These are phyloP conservation scores for Eimeria necatrix DNA, from an alignment of 169 alveolate species.

Conservation along the genomic window DNA sequence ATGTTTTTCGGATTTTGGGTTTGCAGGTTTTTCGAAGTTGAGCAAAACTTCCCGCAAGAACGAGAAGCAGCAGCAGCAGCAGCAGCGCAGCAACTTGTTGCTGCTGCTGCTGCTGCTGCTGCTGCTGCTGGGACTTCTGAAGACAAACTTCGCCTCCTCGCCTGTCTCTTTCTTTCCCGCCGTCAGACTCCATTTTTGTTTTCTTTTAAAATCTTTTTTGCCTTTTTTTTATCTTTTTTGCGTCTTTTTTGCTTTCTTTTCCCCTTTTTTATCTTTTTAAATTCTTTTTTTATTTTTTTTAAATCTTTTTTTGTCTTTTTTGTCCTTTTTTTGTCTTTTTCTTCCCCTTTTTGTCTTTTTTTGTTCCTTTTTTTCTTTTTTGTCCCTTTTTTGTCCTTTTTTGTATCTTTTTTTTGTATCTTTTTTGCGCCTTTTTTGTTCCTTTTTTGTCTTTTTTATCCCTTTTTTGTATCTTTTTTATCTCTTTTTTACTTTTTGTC, in stretches of 20 bases:
- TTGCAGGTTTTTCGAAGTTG: constrained; percentile 46
- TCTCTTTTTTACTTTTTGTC: background rate
- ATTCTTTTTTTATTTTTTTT: background rate
- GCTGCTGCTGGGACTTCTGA: background rate
- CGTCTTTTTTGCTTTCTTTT: background rate
- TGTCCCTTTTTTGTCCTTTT: background rate
- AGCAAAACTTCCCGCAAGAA: constrained; percentile 45
- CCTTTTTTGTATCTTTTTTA: background rate
- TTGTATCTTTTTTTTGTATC: background rate
- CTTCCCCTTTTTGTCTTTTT: background rate
- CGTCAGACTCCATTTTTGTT: background rate
- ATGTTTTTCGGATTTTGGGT: no score
- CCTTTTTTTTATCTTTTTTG: background rate
- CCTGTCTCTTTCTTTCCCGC: constrained; percentile 37
- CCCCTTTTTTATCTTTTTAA: background rate
- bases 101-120: no score
- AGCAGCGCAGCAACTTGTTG: background rate
- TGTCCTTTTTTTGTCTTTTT: background rate
- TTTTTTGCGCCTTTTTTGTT: background rate
- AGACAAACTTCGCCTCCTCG: constrained; percentile 68
- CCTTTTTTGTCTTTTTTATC: background rate
- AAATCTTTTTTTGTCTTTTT: background rate
- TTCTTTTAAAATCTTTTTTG: background rate
- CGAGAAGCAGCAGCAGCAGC: constrained; percentile 32
- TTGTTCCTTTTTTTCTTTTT: background rate